Conservation (phyloP, 306 rosid species). For the Citrullus amarus region DNA sequence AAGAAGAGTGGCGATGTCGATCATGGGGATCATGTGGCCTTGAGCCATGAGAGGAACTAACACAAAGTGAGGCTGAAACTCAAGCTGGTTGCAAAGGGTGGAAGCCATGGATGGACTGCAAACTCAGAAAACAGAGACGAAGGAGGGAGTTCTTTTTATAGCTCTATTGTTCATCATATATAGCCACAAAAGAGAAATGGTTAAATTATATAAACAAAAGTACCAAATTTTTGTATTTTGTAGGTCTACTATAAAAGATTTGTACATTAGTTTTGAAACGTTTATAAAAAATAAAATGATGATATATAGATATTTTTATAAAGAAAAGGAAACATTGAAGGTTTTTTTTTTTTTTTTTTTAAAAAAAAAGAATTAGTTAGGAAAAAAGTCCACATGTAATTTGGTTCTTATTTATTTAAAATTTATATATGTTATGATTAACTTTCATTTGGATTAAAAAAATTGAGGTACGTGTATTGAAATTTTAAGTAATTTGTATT, state of each 20-base stretch:
- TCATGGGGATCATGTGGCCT: slow-evolving; percentile 92
- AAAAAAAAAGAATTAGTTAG: too few relatives aligned
- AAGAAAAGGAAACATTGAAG: too few relatives aligned
- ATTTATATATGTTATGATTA: not conserved
- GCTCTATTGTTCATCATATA: not conserved
- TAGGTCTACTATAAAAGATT: too few relatives aligned
- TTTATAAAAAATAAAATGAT: too few relatives aligned
- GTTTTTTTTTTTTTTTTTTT: too few relatives aligned
- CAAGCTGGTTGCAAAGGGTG: not conserved
- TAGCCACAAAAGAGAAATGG: not conserved
- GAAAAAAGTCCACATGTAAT: too few relatives aligned
- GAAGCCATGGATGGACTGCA: not conserved
- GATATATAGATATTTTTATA: too few relatives aligned
- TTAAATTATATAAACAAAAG: too few relatives aligned
- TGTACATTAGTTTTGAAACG: too few relatives aligned
- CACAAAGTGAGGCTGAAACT: slow-evolving; percentile 48
- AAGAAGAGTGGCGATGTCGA: slow-evolving; percentile 64
- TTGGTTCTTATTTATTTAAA: too few relatives aligned
- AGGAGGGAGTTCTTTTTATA: not conserved
- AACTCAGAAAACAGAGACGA: not conserved
- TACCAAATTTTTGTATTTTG: too few relatives aligned
- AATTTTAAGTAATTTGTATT: not conserved
- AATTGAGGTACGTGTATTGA: not conserved
- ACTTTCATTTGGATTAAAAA: too few relatives aligned
- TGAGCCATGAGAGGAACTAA: slow-evolving; percentile 70